Evolutionary conservation across 2,329 filamentous ascomycete species (phyloP).

Genomic region (Pleomassaria siparia): DNA sequence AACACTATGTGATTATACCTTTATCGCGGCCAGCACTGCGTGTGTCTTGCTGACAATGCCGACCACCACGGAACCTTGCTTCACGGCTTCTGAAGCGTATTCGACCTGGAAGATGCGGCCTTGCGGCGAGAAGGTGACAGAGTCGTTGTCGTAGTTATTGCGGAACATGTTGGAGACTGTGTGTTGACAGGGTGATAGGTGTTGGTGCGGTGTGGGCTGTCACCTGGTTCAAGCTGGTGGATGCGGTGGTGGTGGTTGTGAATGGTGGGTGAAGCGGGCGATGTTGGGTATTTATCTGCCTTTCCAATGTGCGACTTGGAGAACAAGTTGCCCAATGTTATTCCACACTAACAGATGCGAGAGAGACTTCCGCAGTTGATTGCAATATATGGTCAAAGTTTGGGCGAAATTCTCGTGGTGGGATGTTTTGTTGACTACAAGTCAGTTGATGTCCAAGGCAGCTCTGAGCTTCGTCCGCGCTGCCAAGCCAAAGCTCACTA

Average conservation of each 20-base stretch:
- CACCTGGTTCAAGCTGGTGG: too few relatives aligned
- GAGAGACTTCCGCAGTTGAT: too few relatives aligned
- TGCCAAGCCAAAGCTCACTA: constrained; percentile 12
- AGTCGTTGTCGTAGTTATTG: constrained; percentile 99
- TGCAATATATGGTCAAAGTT: too few relatives aligned
- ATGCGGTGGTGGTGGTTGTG: too few relatives aligned
- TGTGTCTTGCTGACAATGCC: constrained; percentile 98
- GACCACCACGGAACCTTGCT: constrained; percentile 97
- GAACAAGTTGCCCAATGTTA: too few relatives aligned
- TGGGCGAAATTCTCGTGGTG: constrained; percentile 1
- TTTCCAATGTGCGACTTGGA: too few relatives aligned
- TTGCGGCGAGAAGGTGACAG: constrained; percentile 98
- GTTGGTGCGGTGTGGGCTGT: too few relatives aligned
- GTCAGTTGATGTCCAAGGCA: neutral
- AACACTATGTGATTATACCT: constrained; percentile 60
- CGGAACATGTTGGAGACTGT: constrained; percentile 76
- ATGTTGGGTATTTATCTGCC: too few relatives aligned
- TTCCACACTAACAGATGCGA: too few relatives aligned
- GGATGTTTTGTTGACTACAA: neutral
- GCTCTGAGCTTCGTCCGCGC: constrained; percentile 14
- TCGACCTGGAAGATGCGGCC: constrained; percentile 99
- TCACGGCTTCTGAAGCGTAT: constrained; percentile 97
- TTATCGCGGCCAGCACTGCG: constrained; percentile 91
- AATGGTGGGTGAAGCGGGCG: too few relatives aligned
- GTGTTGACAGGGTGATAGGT: too few relatives aligned